phyloP scores from a whole-genome alignment of 176 grass and related monocot genomes.

The Musa beccarii region DNA sequence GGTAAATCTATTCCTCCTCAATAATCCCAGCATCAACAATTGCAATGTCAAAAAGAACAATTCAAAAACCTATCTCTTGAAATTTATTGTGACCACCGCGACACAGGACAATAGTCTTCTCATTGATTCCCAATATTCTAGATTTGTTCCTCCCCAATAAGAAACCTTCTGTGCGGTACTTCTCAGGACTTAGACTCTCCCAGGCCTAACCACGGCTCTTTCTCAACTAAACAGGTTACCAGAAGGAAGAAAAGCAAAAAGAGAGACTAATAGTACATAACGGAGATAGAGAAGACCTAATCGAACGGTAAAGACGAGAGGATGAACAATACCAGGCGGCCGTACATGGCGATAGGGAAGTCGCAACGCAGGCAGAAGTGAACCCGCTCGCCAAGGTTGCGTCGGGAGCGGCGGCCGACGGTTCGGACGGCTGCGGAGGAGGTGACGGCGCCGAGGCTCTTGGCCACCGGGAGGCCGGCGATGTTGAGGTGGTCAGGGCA shows the following conservation, averaged over 20 bases:
- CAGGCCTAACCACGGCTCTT: no score
- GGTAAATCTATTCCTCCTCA: neutral
- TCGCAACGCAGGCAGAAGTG: slow-evolving; percentile 11
- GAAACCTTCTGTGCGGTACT: no score
- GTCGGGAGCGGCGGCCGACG: slow-evolving; percentile 20
- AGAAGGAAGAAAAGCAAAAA: no score
- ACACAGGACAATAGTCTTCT: neutral
- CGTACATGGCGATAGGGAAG: slow-evolving; percentile 3
- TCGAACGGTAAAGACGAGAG: neutral
- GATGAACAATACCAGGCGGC: neutral
- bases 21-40: neutral
- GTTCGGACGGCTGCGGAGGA: slow-evolving; percentile 12
- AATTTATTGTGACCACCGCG: neutral
- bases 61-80: neutral
- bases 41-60: neutral
- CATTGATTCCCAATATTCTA: neutral
- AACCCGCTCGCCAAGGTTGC: neutral
- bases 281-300: neutral
- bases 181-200: no score
- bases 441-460: slow-evolving; percentile 25
- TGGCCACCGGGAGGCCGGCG: slow-evolving; percentile 12
- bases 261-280: no score
- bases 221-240: neutral
- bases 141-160: no score
- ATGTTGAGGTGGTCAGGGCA: slow-evolving; percentile 8